Evolutionary conservation across 495 filamentous ascomycete genomes (phyloP).

Genomic region (Neurospora intermedia): DNA sequence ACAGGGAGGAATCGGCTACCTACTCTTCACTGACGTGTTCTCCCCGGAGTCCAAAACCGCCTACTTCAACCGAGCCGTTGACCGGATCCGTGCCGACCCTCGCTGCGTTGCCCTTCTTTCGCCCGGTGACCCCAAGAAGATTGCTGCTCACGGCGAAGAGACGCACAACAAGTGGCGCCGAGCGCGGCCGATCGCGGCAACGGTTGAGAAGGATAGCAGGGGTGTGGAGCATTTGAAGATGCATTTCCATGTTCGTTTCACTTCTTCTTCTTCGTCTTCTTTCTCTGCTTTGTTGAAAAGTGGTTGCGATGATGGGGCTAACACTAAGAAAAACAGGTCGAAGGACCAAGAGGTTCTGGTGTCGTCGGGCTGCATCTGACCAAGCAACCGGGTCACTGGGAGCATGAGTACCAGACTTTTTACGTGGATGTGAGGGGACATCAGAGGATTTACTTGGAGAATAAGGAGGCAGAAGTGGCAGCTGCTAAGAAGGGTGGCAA

Average conservation of each 20-base stretch:
- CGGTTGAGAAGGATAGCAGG: conserved; percentile 52
- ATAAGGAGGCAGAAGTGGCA: conserved; percentile 28
- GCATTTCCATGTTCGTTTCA: conserved; percentile 62
- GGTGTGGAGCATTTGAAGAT: conserved; percentile 78
- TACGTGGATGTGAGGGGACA: conserved; percentile 62
- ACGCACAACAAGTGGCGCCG: conserved; percentile 74
- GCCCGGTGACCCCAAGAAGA: conserved; percentile 56
- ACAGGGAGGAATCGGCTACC: conserved; percentile 62
- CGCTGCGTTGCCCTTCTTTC: conserved; percentile 57
- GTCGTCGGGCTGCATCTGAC: conserved; percentile 68
- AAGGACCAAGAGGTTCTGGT: conserved; percentile 68
- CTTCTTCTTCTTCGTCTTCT: background rate
- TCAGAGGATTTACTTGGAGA: conserved; percentile 51
- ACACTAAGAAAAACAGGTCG: conserved; percentile 43
- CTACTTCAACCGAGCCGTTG: conserved; percentile 81
- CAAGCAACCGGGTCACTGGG: conserved; percentile 44
- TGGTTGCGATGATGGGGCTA: conserved; percentile 10
- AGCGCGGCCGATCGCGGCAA: conserved; percentile 74
- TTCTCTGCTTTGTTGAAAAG: background rate
- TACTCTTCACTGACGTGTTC: conserved; percentile 82
- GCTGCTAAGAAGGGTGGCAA: conserved; percentile 21
- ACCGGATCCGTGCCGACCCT: conserved; percentile 62
- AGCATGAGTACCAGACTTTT: conserved; percentile 74
- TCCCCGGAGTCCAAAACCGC: conserved; percentile 72
- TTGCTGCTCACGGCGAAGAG: conserved; percentile 75